Evolutionary conservation across 352 stramenopile genomes (phyloP), one percentile per base, ranked within the genome.

Genomic region (Aphanomyces cochlioides): DNA sequence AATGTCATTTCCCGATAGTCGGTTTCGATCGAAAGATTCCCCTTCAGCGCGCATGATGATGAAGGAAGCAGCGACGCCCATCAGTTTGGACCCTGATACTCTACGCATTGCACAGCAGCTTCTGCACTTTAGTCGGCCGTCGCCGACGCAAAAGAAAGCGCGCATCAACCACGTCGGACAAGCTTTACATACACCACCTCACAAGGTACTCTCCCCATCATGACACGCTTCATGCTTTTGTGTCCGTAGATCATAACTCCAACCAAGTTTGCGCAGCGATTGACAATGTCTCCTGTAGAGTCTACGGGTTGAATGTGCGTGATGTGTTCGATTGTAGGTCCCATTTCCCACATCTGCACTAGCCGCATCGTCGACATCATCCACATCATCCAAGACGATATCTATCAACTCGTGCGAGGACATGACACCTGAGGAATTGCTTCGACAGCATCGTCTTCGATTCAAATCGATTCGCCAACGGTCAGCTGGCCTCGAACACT

Each of bases 1-100:
- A 61, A 61, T 61, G 54, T 61, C 54, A 61, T 61, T 61, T 61
- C 17, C 54, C 54, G 54, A 58, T 58, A 58, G 54, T 61, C 54
- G 19, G 54, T 61, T 61, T 45, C 54, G 54, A 61, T 37, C 17
- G 34, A 61, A 61, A 61, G 54, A 61, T 61, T 37, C 10, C 28
- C 8, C 15, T 37, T 2, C 19, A 17, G 28, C 54, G 19, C 54
- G 54, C 54, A 37, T 37, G 34, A 61, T 61, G 54, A 61, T 40
- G 54, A 37, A 19, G 34, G 28, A 28, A 13, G 54, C 54, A 40
- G 19, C n/a, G 50, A 1, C 50, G 50, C 15, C 36, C 19, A n/a
- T 17, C 6, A 37, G 54, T 10, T 40, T 61, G 54, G 54, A 61
- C 54, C 43, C 54, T 28, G 54, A 61, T 37, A 61, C 54, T 3